These are phyloP conservation scores for Quercus lobata DNA, from an alignment of 331 rosid species.

Conservation along the genomic window DNA sequence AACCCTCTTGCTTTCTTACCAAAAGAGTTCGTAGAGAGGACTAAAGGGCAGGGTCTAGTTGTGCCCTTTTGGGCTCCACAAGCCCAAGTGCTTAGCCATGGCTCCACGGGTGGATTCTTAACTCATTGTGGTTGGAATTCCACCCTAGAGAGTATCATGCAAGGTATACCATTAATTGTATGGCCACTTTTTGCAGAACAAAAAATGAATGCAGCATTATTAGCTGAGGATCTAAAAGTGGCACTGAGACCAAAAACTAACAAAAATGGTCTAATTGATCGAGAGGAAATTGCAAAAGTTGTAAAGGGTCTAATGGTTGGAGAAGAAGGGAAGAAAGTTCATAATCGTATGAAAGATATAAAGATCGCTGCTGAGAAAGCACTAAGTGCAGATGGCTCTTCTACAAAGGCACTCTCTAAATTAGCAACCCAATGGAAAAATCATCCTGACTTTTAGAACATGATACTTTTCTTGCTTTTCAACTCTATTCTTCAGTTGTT, in stretches of 20 bases:
- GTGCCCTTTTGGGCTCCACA: conserved; percentile 44
- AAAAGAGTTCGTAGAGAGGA: conserved; percentile 28
- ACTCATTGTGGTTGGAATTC: conserved; percentile 48
- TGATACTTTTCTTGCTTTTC: not conserved
- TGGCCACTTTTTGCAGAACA: conserved; percentile 68
- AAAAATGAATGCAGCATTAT: conserved; percentile 25
- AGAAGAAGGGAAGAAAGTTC: conserved; percentile 22
- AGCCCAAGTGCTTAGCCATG: conserved; percentile 28
- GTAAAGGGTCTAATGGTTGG: conserved; percentile 26
- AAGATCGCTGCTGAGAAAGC: not conserved
- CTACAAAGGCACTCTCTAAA: not conserved
- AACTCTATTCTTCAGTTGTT: too few relatives aligned
- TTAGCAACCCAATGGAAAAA: not conserved
- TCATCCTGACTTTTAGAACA: not conserved
- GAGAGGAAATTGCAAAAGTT: conserved; percentile 26
- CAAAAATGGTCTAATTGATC: conserved; percentile 28
- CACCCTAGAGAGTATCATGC: conserved; percentile 28
- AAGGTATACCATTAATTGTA: conserved; percentile 43
- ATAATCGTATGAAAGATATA: conserved; percentile 6
- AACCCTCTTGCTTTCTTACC: not conserved
- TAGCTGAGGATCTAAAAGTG: conserved; percentile 34
- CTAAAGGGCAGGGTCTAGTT: conserved; percentile 27
- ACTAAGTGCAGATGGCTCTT: not conserved
- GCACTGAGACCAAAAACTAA: conserved; percentile 31
- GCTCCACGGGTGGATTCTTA: conserved; percentile 30